Evolutionary conservation across 2,329 filamentous ascomycete species (phyloP).

Genomic region (Emergomyces africanus): DNA sequence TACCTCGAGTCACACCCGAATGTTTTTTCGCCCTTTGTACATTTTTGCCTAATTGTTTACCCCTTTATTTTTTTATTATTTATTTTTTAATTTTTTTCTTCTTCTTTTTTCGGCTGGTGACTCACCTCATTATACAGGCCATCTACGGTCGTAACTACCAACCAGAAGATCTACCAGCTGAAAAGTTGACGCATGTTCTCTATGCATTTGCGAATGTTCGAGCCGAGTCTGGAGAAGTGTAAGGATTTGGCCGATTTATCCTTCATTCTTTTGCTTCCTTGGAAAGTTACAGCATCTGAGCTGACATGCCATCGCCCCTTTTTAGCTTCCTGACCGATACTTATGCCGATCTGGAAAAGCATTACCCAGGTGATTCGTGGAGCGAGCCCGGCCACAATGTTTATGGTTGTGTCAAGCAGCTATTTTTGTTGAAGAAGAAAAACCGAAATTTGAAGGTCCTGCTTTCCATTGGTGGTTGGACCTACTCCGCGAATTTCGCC

Average conservation of each 20-base stretch:
- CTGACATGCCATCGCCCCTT: background rate
- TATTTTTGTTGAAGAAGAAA: constrained; percentile 61
- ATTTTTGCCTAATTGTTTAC: background rate
- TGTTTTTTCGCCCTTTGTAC: background rate
- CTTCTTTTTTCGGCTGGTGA: background rate
- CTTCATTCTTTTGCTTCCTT: background rate
- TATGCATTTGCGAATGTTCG: constrained; percentile 83
- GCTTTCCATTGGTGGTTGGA: constrained; percentile 73
- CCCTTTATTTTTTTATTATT: background rate
- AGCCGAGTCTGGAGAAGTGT: constrained; percentile 67
- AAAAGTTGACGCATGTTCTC: constrained; percentile 73
- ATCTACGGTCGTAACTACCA: constrained; percentile 75
- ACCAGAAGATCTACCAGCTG: constrained; percentile 65
- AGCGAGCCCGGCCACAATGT: constrained; percentile 60
- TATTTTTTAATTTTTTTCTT: too few species aligned
- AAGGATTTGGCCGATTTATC: constrained; percentile 13
- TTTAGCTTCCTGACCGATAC: constrained; percentile 46
- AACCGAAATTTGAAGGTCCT: constrained; percentile 67
- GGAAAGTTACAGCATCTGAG: background rate
- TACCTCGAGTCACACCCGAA: background rate
- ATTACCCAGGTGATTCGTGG: constrained; percentile 52
- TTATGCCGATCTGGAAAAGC: constrained; percentile 57
- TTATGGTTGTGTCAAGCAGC: constrained; percentile 65
- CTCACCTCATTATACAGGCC: constrained; percentile 35
- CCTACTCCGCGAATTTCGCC: constrained; percentile 65